phyloP scores from a whole-genome alignment of 1,139 yeast genomes.

The Lodderomyces theae region DNA sequence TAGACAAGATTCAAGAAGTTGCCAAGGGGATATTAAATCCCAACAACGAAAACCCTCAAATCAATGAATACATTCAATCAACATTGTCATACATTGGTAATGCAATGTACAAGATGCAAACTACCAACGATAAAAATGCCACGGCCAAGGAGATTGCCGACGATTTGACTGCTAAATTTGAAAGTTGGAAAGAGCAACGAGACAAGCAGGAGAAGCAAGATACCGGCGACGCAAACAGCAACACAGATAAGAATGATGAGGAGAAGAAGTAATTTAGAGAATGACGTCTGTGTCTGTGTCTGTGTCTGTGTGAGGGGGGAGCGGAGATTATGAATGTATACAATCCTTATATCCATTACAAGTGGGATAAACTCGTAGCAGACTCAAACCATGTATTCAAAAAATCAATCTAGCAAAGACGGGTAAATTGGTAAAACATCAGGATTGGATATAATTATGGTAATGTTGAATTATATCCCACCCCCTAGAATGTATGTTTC shows the following conservation, averaged over 20 bases:
- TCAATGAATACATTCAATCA: slow-evolving; percentile 26
- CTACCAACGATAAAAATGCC: slow-evolving; percentile 30
- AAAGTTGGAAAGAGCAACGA: slow-evolving; percentile 24
- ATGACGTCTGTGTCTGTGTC: too few species aligned
- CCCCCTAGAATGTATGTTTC: neutral
- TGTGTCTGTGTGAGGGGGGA: neutral
- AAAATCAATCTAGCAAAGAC: slow-evolving; percentile 31
- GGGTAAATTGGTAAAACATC: neutral
- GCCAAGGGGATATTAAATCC: slow-evolving; percentile 27
- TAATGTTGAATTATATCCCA: neutral
- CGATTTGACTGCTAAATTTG: slow-evolving; percentile 31
- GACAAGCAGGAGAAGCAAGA: slow-evolving; percentile 6
- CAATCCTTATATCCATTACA: slow-evolving; percentile 56
- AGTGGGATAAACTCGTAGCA: slow-evolving; percentile 28
- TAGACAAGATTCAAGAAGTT: slow-evolving; percentile 15
- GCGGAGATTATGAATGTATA: slow-evolving; percentile 29
- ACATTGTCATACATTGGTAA: slow-evolving; percentile 30
- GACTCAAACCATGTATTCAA: slow-evolving; percentile 56
- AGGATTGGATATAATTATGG: neutral
- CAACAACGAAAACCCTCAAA: slow-evolving; percentile 26
- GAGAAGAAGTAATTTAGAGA: too few species aligned
- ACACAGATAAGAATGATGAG: slow-evolving; percentile 1
- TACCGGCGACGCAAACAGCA: slow-evolving; percentile 7
- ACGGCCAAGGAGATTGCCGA: slow-evolving; percentile 40
- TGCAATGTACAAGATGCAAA: slow-evolving; percentile 30